These are phyloP conservation scores for Aspergillus aculeatinus DNA, from an alignment of 2,329 filamentous ascomycete species.

Conservation along the genomic window DNA sequence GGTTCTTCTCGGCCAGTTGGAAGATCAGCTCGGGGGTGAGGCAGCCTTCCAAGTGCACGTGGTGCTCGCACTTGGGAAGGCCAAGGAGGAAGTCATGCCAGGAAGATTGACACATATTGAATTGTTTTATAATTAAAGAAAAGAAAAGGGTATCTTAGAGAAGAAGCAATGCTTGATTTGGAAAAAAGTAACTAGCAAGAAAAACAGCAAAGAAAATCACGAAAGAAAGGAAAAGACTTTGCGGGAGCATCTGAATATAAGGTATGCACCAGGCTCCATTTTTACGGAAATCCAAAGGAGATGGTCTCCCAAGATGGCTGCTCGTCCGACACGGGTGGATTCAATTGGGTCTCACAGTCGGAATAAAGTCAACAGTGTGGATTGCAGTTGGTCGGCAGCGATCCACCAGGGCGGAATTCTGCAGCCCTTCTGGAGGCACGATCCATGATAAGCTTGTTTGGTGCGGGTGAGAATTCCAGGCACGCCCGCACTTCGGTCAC, in stretches of 20 bases:
- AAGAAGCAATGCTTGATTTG: background rate
- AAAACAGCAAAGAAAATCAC: background rate
- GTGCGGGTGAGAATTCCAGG: background rate
- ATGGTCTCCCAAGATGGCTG: background rate
- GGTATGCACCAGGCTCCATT: background rate
- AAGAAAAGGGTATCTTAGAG: background rate
- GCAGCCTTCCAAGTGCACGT: constrained; percentile 76
- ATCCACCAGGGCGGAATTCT: background rate
- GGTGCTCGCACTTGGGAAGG: constrained; percentile 79
- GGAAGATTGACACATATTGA: constrained; percentile 55
- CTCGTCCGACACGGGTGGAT: background rate
- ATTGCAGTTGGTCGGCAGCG: background rate
- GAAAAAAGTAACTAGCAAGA: background rate
- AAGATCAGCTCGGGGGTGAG: constrained; percentile 71
- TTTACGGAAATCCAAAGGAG: background rate
- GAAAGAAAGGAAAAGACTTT: background rate
- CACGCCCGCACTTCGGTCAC: background rate
- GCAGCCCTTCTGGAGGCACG: background rate
- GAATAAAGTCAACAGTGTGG: background rate
- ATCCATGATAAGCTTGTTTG: constrained; percentile 7
- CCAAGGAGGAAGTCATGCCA: constrained; percentile 61
- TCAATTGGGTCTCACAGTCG: background rate
- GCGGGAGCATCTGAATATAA: background rate
- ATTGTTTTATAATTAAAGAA: background rate
- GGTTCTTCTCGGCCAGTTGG: constrained; percentile 65